Conservation (phyloP, 441 rosid genomes). For the Mallotus repandus region DNA sequence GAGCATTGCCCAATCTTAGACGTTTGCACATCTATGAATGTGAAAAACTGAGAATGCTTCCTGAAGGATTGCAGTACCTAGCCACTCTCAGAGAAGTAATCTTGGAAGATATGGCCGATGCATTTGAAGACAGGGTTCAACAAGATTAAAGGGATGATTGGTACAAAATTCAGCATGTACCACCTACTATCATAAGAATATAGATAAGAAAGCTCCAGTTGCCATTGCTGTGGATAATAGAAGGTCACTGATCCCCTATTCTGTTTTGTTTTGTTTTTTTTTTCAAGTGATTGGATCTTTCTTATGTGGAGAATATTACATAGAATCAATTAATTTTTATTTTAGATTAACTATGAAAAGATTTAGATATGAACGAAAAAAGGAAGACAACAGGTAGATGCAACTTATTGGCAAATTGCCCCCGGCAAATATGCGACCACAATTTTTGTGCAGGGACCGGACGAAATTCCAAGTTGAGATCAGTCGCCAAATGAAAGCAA, state of each 20-base stretch:
- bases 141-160: slow-evolving; percentile 31
- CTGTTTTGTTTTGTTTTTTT: no score
- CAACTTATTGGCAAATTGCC: background rate
- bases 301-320: no score
- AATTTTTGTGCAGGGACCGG: background rate
- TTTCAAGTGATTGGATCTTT: no score
- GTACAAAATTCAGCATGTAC: slow-evolving; percentile 38
- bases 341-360: background rate
- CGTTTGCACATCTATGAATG: slow-evolving; percentile 28
- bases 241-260: background rate
- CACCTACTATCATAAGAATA: slow-evolving; percentile 26
- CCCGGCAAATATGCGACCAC: no score
- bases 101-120: slow-evolving; percentile 26
- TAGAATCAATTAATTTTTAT: no score
- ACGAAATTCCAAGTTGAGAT: background rate
- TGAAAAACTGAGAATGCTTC: slow-evolving; percentile 30
- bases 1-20: slow-evolving; percentile 39
- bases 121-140: slow-evolving; percentile 33
- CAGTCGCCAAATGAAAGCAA: no score
- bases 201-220: background rate
- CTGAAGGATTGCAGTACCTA: slow-evolving; percentile 30
- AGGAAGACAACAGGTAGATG: background rate
- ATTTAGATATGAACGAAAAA: no score
- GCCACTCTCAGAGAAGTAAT: slow-evolving; percentile 28
- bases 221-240: background rate